phyloP scores from a whole-genome alignment of 1,284 basidiomycete genomes.

The Tylopilus sp. region DNA sequence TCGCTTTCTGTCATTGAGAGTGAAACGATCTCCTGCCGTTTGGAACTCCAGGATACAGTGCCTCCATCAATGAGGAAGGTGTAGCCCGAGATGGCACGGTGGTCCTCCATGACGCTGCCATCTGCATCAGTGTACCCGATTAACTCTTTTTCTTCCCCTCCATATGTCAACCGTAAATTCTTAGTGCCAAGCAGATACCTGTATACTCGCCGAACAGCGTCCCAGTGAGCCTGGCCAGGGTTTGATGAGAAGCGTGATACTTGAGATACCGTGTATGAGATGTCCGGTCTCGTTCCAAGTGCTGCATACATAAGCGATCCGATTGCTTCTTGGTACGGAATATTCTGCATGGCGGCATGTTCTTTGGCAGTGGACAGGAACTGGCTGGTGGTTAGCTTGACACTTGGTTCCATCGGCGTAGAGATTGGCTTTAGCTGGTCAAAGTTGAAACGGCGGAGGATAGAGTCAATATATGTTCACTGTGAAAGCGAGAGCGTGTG shows the following conservation, averaged over 20 bases:
- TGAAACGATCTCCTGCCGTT: no score
- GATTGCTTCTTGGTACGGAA: no score
- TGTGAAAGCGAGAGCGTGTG: neutral
- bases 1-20: no score
- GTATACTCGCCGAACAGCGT: neutral
- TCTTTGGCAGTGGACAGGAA: no score
- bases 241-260: neutral
- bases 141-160: neutral
- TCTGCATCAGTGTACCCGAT: neutral
- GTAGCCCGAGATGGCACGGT: neutral
- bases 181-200: neutral
- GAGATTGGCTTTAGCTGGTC: neutral
- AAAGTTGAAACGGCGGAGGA: constrained; percentile 5
- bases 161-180: neutral
- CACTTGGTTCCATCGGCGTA: no score
- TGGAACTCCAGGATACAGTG: neutral
- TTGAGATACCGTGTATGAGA: neutral
- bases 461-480: constrained; percentile 3
- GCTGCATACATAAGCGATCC: neutral
- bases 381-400: no score
- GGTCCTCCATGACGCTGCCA: neutral
- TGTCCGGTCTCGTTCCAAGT: neutral
- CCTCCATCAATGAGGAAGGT: neutral
- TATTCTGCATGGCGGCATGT: no score
- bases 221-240: neutral